A percentile compares a stretch with the other conserved stretches of the same genome.
Evolutionary conservation across 1,284 basidiomycete genomes (phyloP).

Genomic region (Marasmius fiardii): DNA sequence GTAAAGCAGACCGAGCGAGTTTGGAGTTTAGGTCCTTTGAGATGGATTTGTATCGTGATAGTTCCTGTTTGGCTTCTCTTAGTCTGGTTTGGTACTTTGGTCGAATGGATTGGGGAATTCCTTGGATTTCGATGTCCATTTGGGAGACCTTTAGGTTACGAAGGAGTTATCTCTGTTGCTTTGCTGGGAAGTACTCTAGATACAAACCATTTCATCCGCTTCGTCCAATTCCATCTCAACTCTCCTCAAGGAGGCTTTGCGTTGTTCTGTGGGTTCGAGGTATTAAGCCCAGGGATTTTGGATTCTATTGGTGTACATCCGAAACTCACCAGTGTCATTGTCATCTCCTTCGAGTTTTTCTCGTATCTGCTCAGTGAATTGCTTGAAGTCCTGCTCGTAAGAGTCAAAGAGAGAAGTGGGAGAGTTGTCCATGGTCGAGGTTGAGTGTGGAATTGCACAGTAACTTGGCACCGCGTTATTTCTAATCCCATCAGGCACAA

Average conservation of each 20-base stretch:
- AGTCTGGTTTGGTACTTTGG: constrained; percentile 74
- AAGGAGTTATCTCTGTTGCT: not conserved
- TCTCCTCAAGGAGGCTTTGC: constrained; percentile 78
- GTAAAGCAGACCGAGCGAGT: constrained; percentile 57
- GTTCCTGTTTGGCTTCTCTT: constrained; percentile 65
- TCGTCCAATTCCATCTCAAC: constrained; percentile 97
- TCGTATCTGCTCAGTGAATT: constrained; percentile 65
- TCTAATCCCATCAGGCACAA: no score
- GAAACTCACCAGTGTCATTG: constrained; percentile 51
- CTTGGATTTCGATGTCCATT: constrained; percentile 99
- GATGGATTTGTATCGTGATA: constrained; percentile 77
- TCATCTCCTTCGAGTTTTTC: constrained; percentile 67
- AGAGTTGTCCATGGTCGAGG: constrained; percentile 59
- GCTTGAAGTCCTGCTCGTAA: constrained; percentile 78
- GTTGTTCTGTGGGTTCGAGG: constrained; percentile 80
- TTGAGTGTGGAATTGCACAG: constrained; percentile 15
- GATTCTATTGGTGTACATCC: no score
- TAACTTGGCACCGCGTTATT: no score
- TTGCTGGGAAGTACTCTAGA: not conserved
- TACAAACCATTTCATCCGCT: constrained; percentile 90
- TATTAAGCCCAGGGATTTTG: no score
- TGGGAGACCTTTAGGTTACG: constrained; percentile 75
- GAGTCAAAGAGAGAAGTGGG: constrained; percentile 79
- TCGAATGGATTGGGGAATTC: constrained; percentile 85
- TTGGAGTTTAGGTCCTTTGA: constrained; percentile 62